Conservation (phyloP, 2,329 filamentous ascomycete genomes). For the Raffaelea ambrosiae region DNA sequence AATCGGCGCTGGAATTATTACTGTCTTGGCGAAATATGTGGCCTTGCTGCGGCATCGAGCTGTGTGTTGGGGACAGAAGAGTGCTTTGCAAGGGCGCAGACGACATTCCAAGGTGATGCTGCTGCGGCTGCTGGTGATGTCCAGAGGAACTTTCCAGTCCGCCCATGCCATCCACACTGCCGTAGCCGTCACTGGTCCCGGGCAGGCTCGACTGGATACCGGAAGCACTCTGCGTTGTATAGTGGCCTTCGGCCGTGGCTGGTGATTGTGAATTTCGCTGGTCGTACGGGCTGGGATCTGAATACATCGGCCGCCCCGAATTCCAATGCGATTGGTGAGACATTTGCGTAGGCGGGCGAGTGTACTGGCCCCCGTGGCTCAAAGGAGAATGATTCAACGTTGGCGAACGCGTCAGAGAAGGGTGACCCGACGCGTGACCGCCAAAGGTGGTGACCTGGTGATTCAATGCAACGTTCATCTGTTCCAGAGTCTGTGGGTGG, state of each 20-base stretch:
- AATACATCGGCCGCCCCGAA: background rate
- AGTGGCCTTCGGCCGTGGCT: background rate
- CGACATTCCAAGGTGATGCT: background rate
- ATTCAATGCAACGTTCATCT: conserved; percentile 11
- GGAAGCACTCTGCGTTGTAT: conserved; percentile 1
- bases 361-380: background rate
- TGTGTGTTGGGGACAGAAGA: background rate
- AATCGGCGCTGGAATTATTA: background rate
- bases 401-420: background rate
- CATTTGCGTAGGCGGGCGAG: background rate
- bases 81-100: background rate
- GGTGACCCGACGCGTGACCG: conserved; percentile 9
- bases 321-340: conserved; percentile 3
- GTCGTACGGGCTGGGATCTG: background rate
- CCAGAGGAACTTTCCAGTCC: conserved; percentile 1
- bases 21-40: background rate
- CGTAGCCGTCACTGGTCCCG: background rate
- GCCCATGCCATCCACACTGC: background rate
- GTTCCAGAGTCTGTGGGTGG: conserved; percentile 4
- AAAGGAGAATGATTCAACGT: background rate
- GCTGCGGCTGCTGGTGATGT: background rate
- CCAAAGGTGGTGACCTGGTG: conserved; percentile 10
- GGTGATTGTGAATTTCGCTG: conserved; percentile 8
- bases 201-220: conserved; percentile 3
- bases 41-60: background rate